Evolutionary conservation across 2,329 filamentous ascomycete species (phyloP).

Genomic region (Pezicula neosporulosa): DNA sequence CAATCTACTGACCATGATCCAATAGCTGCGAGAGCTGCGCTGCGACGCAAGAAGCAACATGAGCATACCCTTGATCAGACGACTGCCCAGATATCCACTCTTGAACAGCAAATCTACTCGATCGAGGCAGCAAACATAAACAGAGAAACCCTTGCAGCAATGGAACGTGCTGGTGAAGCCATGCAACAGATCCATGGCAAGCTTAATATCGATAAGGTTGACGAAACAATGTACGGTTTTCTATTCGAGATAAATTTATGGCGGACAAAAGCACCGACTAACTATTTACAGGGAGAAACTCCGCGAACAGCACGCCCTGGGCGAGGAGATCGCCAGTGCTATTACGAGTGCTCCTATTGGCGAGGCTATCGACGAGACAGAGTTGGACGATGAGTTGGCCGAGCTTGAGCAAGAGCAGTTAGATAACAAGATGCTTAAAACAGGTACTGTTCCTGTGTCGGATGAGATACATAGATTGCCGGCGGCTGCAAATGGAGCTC

Average conservation of each 20-base stretch:
- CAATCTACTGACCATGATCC: conserved; percentile 7
- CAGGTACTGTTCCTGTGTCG: conserved; percentile 76
- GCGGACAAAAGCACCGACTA: conserved; percentile 26
- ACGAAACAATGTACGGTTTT: conserved; percentile 79
- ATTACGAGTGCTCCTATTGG: conserved; percentile 70
- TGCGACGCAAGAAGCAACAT: conserved; percentile 91
- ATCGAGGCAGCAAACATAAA: conserved; percentile 99
- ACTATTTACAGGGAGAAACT: conserved; percentile 69
- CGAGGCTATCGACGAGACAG: conserved; percentile 76
- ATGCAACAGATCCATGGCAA: conserved; percentile 93
- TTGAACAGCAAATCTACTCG: conserved; percentile 93
- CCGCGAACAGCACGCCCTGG: conserved; percentile 87
- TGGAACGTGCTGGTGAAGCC: conserved; percentile 85
- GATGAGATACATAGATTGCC: conserved; percentile 78
- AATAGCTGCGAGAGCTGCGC: conserved; percentile 81
- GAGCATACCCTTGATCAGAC: conserved; percentile 93
- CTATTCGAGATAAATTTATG: conserved; percentile 4
- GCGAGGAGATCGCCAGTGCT: conserved; percentile 85
- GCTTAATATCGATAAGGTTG: conserved; percentile 90
- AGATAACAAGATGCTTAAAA: conserved; percentile 90
- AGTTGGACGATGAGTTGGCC: conserved; percentile 82
- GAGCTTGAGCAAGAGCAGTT: conserved; percentile 86
- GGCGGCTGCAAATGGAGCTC: conserved; percentile 67
- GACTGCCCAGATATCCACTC: conserved; percentile 79
- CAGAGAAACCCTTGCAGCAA: conserved; percentile 88